Conservation (phyloP, 2,329 filamentous ascomycete genomes). For the Aspergillus spinulosporus region DNA sequence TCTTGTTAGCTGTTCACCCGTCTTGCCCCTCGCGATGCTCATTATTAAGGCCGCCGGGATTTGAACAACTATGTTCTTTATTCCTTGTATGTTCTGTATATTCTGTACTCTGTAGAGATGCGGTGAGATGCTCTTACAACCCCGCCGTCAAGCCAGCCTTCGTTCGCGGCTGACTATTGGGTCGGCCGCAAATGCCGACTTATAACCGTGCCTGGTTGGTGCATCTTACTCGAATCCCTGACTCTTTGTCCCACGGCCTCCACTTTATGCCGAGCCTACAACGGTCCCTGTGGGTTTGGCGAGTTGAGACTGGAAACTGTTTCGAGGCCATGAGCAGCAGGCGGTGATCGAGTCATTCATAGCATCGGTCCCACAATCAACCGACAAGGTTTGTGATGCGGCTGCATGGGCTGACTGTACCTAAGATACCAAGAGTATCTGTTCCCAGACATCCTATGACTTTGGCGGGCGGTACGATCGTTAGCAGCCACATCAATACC, state of each 20-base stretch:
- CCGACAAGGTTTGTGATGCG: not conserved
- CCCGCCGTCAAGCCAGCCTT: not conserved
- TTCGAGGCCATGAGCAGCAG: too few species aligned
- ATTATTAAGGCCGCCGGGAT: not conserved
- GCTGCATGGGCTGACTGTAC: not conserved
- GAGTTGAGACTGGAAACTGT: too few species aligned
- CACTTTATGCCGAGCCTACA: not conserved
- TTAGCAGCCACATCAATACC: too few species aligned
- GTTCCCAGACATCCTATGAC: not conserved
- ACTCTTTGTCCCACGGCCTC: not conserved
- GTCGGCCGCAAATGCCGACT: not conserved
- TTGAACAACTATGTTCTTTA: not conserved
- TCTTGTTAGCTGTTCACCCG: not conserved
- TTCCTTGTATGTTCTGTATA: too few species aligned
- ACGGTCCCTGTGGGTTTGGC: not conserved
- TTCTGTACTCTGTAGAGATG: not conserved
- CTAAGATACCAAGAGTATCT: too few species aligned
- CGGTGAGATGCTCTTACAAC: constrained; percentile 1
- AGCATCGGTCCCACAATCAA: not conserved
- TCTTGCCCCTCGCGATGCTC: not conserved
- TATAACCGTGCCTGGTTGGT: not conserved
- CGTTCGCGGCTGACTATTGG: not conserved
- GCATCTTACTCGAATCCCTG: not conserved
- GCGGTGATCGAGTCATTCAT: not conserved
- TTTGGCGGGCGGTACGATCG: too few species aligned